Evolutionary conservation across 768 basidiomycete genomes (phyloP).

Genomic region (Leccinum aurantiacum): DNA sequence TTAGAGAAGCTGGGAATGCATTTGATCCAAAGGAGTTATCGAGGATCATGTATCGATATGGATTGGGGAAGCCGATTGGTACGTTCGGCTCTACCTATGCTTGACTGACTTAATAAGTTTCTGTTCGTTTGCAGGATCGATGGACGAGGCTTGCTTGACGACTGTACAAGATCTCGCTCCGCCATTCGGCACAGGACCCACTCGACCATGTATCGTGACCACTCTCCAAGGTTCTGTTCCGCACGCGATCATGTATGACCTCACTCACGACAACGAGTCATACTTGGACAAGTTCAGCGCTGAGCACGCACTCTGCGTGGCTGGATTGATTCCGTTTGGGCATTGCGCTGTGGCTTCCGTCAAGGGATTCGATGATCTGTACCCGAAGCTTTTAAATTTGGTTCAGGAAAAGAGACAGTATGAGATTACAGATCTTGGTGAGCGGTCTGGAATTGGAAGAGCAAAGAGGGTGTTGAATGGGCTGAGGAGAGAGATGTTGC

Average conservation of each 20-base stretch:
- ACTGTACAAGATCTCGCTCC: constrained; percentile 74
- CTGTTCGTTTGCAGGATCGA: constrained; percentile 60
- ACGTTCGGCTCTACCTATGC: constrained; percentile 20
- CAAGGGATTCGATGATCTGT: constrained; percentile 96
- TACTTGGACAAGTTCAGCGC: constrained; percentile 87
- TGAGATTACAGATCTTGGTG: constrained; percentile 58
- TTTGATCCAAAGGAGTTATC: constrained; percentile 90
- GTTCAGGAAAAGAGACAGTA: constrained; percentile 84
- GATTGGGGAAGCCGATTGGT: constrained; percentile 93
- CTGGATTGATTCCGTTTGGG: constrained; percentile 89
- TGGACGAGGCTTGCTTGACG: constrained; percentile 87
- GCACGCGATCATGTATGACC: constrained; percentile 92
- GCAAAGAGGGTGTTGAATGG: constrained; percentile 78
- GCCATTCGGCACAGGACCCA: constrained; percentile 79
- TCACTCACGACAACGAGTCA: constrained; percentile 97
- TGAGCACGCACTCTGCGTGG: constrained; percentile 93
- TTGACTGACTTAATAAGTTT: neutral
- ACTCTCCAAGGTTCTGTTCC: constrained; percentile 85
- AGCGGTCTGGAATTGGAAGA: constrained; percentile 55
- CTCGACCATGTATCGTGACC: constrained; percentile 69
- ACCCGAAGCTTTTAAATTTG: constrained; percentile 90
- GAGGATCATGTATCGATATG: constrained; percentile 83
- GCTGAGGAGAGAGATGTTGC: constrained; percentile 88
- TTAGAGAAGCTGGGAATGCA: constrained; percentile 93
- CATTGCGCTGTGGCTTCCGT: constrained; percentile 88